Conservation (phyloP, 345 rosid genomes). For the Hibiscus mutabilis region DNA sequence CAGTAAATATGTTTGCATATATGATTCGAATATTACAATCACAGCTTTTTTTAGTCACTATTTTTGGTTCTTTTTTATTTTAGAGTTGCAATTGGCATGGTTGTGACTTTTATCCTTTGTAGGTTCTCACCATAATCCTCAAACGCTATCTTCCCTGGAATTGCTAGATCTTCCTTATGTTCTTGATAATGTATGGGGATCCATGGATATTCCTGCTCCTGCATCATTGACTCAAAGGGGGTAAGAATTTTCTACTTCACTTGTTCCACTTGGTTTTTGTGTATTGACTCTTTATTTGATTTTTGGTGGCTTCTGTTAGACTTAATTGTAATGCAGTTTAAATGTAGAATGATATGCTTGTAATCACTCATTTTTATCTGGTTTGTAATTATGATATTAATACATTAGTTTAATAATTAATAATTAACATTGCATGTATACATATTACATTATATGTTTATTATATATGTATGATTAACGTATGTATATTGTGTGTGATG, state of each 20-base stretch:
- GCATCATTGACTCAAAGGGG: constrained; percentile 36
- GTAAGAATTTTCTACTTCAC: constrained; percentile 11
- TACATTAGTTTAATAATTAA: too few species aligned
- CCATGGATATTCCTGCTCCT: constrained; percentile 30
- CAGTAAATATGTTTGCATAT: not conserved
- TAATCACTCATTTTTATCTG: too few species aligned
- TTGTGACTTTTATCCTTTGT: constrained; percentile 11
- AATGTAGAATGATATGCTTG: not conserved
- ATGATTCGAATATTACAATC: not conserved
- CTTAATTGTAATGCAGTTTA: not conserved
- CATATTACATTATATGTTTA: too few species aligned
- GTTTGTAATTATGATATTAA: too few species aligned
- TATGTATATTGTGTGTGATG: too few species aligned
- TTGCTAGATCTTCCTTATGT: constrained; percentile 79
- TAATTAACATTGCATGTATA: too few species aligned
- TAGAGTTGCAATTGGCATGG: not conserved
- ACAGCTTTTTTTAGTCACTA: too few species aligned
- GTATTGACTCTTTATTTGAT: not conserved
- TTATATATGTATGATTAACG: too few species aligned
- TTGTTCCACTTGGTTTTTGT: not conserved
- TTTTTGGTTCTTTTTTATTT: not conserved
- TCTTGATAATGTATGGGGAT: constrained; percentile 46
- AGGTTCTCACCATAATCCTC: constrained; percentile 65
- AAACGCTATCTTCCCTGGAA: constrained; percentile 63
- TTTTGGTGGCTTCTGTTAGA: not conserved